Percentiles rank a stretch among this genome's conserved stretches.
These are phyloP conservation scores for Nigrograna mackinnonii DNA, from an alignment of 2,329 filamentous ascomycete genomes.

Conservation along the genomic window DNA sequence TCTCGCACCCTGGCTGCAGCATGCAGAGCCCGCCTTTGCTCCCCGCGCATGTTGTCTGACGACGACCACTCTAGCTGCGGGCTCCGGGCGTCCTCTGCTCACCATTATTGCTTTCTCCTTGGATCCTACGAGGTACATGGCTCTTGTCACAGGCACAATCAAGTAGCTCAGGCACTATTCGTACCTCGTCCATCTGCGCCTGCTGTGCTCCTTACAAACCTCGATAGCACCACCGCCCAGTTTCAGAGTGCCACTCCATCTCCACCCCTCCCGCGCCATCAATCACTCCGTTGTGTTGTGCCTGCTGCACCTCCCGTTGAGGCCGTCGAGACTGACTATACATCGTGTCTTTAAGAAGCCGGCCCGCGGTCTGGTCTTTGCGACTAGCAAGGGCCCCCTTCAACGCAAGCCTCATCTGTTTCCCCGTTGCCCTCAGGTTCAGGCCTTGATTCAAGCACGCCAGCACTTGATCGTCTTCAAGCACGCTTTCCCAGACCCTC, in stretches of 20 bases:
- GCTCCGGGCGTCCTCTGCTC: slow-evolving; percentile 31
- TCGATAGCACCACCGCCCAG: slow-evolving; percentile 26
- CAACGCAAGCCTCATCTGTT: slow-evolving; percentile 29
- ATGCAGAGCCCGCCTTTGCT: slow-evolving; percentile 13
- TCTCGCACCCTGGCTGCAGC: slow-evolving; percentile 25
- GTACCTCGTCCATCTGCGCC: slow-evolving; percentile 25
- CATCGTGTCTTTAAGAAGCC: slow-evolving; percentile 30
- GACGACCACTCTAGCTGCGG: slow-evolving; percentile 27
- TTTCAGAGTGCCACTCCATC: slow-evolving; percentile 37
- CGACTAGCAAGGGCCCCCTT: slow-evolving; percentile 38
- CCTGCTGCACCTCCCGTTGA: slow-evolving; percentile 11
- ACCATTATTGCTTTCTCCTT: slow-evolving; percentile 28
- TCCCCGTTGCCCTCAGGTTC: too few species aligned
- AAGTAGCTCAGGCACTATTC: slow-evolving; percentile 30
- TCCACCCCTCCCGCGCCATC: slow-evolving; percentile 18
- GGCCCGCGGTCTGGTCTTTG: slow-evolving; percentile 26
- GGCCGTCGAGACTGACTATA: slow-evolving; percentile 28
- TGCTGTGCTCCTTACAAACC: slow-evolving; percentile 35
- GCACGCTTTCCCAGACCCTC: slow-evolving; percentile 15
- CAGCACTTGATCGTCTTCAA: slow-evolving; percentile 12
- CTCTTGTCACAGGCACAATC: slow-evolving; percentile 28
- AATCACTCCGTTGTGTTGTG: too few species aligned
- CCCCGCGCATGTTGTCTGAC: slow-evolving; percentile 31
- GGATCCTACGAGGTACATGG: slow-evolving; percentile 29
- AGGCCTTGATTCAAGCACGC: slow-evolving; percentile 26